Percentiles rank a stretch among this genome's conserved stretches.
Evolutionary conservation across 2,329 filamentous ascomycete species (phyloP).

Genomic region (Aspergillus amoenus): DNA sequence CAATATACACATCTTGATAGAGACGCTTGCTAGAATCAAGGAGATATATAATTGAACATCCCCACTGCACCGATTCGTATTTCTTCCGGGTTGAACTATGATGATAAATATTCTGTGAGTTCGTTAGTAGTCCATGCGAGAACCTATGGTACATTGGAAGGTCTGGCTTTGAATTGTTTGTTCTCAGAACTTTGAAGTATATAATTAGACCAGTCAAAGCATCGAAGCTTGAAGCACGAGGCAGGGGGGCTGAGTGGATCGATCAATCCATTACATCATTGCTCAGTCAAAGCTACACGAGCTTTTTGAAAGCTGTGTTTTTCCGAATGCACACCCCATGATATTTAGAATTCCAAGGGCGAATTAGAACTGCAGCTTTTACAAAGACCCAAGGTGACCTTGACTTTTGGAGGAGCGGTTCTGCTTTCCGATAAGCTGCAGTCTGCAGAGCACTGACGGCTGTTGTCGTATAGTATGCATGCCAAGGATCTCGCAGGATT

Average conservation of each 20-base stretch:
- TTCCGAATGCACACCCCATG: no score
- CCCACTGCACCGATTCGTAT: no score
- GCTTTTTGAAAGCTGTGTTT: not conserved
- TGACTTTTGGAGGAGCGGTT: not conserved
- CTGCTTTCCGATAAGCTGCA: not conserved
- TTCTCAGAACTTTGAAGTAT: not conserved
- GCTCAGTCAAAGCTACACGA: not conserved
- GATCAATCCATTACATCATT: not conserved
- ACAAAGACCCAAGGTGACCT: not conserved
- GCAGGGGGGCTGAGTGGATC: not conserved
- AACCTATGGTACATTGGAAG: no score
- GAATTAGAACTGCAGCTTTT: not conserved
- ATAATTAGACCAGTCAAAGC: not conserved
- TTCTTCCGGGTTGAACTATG: no score
- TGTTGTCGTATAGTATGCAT: not conserved
- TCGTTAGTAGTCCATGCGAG: no score
- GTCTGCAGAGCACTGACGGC: not conserved
- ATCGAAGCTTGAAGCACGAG: no score
- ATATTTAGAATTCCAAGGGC: not conserved
- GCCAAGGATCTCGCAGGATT: not conserved
- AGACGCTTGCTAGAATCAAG: not conserved
- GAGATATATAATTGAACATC: no score
- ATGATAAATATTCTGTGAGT: no score
- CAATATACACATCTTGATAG: not conserved
- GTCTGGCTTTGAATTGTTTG: no score